Evolutionary conservation across 495 filamentous ascomycete genomes (phyloP).

Genomic region (Annulohypoxylon moriforme): DNA sequence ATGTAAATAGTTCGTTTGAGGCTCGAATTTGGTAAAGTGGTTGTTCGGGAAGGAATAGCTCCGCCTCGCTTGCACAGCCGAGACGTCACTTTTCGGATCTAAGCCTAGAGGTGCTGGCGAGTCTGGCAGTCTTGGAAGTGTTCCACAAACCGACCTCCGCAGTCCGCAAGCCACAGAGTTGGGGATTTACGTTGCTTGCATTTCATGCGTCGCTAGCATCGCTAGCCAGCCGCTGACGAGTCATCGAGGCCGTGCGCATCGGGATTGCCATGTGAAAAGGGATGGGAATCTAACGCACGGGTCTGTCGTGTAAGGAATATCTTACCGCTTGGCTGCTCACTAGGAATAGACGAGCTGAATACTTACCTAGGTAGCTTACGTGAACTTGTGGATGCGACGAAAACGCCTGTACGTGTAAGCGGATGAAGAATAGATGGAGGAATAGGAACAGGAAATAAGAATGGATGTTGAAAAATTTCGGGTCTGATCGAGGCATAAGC

Average conservation of each 20-base stretch:
- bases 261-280: not conserved
- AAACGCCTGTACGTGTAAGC: not conserved
- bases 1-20: not conserved
- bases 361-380: not conserved
- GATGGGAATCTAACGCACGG: not conserved
- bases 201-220: constrained; percentile 52
- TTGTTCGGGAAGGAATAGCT: constrained; percentile 31
- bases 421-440: not conserved
- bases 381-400: not conserved
- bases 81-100: constrained; percentile 25
- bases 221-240: constrained; percentile 3
- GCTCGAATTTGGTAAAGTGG: constrained; percentile 13
- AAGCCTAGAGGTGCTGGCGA: not conserved
- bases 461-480: not conserved
- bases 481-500: not conserved
- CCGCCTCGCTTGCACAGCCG: constrained; percentile 33
- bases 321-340: not conserved
- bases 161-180: constrained; percentile 49
- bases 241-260: not conserved
- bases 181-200: constrained; percentile 54
- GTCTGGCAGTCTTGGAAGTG: not conserved
- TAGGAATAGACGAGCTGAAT: not conserved
- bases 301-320: not conserved
- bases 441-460: not conserved
- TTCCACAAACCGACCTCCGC: constrained; percentile 19